Percentiles rank a stretch among this genome's conserved stretches.
phyloP scores from a whole-genome alignment of 345 rosid genomes.

The Bretschneidera sinensis region DNA sequence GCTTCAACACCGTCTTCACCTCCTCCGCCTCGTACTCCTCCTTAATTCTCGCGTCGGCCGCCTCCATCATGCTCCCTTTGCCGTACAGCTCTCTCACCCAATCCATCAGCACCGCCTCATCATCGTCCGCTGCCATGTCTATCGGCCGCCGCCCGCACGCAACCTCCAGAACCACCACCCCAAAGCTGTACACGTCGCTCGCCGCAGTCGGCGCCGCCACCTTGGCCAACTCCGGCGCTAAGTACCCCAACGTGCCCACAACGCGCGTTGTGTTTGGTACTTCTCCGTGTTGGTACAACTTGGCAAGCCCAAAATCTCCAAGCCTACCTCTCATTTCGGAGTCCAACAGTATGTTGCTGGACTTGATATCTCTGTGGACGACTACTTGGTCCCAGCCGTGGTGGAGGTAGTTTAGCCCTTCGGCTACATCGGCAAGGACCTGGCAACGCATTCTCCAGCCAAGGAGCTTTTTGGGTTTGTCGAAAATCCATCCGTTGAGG shows the following conservation, averaged over 20 bases:
- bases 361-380: constrained; percentile 75
- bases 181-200: constrained; percentile 84
- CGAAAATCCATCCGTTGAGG: constrained; percentile 69
- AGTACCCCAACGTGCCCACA: constrained; percentile 82
- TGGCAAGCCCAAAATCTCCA: constrained; percentile 88
- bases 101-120: constrained; percentile 59
- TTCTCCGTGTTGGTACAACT: constrained; percentile 67
- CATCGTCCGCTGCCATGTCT: constrained; percentile 40
- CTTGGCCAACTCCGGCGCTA: constrained; percentile 77
- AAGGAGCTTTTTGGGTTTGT: constrained; percentile 42
- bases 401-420: constrained; percentile 79
- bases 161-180: constrained; percentile 79
- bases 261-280: constrained; percentile 76
- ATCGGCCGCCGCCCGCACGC: constrained; percentile 74
- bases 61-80: constrained; percentile 43
- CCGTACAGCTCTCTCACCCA: constrained; percentile 63
- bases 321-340: constrained; percentile 76
- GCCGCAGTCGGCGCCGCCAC: constrained; percentile 50
- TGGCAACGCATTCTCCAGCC: constrained; percentile 56
- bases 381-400: constrained; percentile 92
- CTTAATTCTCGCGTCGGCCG: constrained; percentile 51
- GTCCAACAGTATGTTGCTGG: constrained; percentile 76
- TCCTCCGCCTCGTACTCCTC: constrained; percentile 48
- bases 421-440: constrained; percentile 71
- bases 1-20: constrained; percentile 60